Evolutionary conservation across 768 basidiomycete species (phyloP).

Genomic region (Lentinus tigrinus): DNA sequence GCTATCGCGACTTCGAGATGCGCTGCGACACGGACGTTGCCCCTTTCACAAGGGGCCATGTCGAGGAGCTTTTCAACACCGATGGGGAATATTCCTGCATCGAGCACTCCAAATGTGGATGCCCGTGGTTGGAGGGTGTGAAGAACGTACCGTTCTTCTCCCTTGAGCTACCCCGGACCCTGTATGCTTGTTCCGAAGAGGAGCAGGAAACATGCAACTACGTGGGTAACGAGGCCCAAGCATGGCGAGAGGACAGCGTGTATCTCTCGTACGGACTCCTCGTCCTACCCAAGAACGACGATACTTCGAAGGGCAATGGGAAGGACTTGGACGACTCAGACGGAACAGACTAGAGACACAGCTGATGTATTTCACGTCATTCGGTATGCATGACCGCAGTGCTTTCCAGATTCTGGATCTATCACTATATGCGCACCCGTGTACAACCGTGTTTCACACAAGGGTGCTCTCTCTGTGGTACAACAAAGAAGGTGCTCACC

Average conservation of each 20-base stretch:
- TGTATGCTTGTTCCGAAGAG: neutral
- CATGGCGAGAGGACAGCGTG: constrained; percentile 22
- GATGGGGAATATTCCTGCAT: neutral
- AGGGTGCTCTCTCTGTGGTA: too few relatives aligned
- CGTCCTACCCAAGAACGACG: neutral
- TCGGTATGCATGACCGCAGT: too few relatives aligned
- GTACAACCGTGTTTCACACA: too few relatives aligned
- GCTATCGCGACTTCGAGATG: constrained; percentile 27
- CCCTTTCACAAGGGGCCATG: constrained; percentile 25
- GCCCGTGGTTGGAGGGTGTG: neutral
- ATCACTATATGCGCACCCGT: too few relatives aligned
- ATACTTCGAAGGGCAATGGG: too few relatives aligned
- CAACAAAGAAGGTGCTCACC: too few relatives aligned
- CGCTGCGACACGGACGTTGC: constrained; percentile 6
- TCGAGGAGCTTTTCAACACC: constrained; percentile 7
- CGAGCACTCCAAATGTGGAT: neutral
- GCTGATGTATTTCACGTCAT: too few relatives aligned
- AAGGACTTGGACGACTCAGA: too few relatives aligned
- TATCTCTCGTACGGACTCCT: constrained; percentile 28
- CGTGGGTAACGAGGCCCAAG: constrained; percentile 27
- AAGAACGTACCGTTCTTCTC: constrained; percentile 14
- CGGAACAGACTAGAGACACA: too few relatives aligned
- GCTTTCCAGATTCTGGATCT: too few relatives aligned
- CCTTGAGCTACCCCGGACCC: neutral
- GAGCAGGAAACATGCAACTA: constrained; percentile 16